Evolutionary conservation across 495 filamentous ascomycete species (phyloP), one percentile per base, ranked within the genome.

Genomic region (Penicillium taxi): DNA sequence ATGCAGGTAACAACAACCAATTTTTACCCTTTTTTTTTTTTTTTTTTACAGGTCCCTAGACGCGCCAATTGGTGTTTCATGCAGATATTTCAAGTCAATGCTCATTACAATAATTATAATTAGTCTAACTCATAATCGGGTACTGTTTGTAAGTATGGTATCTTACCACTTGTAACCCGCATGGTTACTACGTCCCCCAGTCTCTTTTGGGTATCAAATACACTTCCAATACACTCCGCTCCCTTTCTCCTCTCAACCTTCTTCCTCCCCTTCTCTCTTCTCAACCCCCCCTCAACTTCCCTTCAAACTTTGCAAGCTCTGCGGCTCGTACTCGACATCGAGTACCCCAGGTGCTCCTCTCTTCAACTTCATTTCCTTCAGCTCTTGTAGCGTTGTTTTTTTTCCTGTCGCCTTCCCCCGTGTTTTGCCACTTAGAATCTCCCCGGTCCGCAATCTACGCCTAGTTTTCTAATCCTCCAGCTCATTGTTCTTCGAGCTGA

Each of bases 141-240:
- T n/a, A n/a, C n/a, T n/a, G n/a, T n/a, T n/a, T n/a, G n/a, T n/a
- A n/a, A n/a, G n/a, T n/a, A n/a, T n/a, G n/a, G n/a, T n/a, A n/a
- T n/a, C n/a, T n/a, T n/a, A n/a, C n/a, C n/a, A n/a, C n/a, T n/a
- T n/a, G n/a, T n/a, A n/a, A n/a, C n/a, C n/a, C n/a, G n/a, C n/a
- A n/a, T n/a, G n/a, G n/a, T n/a, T n/a, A n/a, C n/a, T n/a, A n/a
- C n/a, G n/a, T n/a, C n/a, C n/a, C n/a, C n/a, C 11, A 13, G 26
- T 5, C 5, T 16, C 15, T 15, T 17, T 18, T 26, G 25, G 17
- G 41, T 52, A 52, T 34, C 41, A 41, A 53, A 56, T 56, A 56
- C 53, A 41, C 26, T 11, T 26, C 28, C 37, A 50, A 53, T 53
- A 56, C 53, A 15, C 40, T 50, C 46, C 46, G 33, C 48, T 50